Evolutionary conservation across 164 flowering plant genomes (phyloP), one percentile per base, ranked within the genome.

Genomic region (Piper longum): DNA sequence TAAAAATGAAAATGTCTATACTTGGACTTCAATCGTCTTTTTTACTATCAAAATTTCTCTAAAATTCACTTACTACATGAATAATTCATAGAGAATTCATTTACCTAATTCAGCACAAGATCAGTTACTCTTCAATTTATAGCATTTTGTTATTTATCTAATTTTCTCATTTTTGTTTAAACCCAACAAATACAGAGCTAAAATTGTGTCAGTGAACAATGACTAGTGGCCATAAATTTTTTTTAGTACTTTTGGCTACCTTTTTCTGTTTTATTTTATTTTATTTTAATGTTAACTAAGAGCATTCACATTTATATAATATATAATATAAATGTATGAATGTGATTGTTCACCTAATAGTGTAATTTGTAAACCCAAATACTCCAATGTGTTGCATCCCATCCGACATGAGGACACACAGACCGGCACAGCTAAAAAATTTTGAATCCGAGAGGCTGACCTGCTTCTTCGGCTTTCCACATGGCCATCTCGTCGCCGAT

Each of bases 401-500:
- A 11, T 7, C n/a, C 4, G 4, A 62, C 40, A 2, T 43, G 40
- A 4, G 18, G 36, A 54, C 41, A 64, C 39, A 42, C 1, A 41
- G 13, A 42, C 14, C 41, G 60, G 39, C 11, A 36, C 4, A 9
- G 36, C 40, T 19, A 5, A 18, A 18, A 17, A 8, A 17, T 4
- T 19, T 4, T 39, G 5, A 7, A 3, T 8, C 42, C 26, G 61
- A 3, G 16, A 2, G 14, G 11, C 41, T 9, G 52, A 66, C 68
- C 68, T 66, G 68, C 63, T 66, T 66, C 68, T 59, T 66, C 68
- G n/a, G 68, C 68, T 56, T 66, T 66, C 40, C 68, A 9, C 39
- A 44, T 41, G 44, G 63, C 68, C 58, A 66, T 19, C 45, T 66
- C 68, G 14, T 66, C 65, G 68, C 80, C 74, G 74, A 83, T 73